These are phyloP conservation scores for Hypoxylon cercidicola DNA, from an alignment of 495 filamentous ascomycete species.

Conservation along the genomic window DNA sequence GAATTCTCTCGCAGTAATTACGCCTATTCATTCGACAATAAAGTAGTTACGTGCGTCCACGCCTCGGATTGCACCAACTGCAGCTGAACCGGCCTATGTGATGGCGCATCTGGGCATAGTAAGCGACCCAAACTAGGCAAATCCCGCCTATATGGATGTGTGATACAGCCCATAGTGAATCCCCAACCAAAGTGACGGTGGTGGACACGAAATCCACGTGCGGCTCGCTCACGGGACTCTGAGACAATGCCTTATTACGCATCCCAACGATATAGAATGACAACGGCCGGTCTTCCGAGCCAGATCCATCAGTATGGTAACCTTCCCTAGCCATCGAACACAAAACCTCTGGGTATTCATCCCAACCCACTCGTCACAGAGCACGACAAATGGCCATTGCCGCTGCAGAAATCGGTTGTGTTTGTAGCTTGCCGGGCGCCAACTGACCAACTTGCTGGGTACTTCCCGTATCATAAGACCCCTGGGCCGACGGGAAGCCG, in stretches of 20 bases:
- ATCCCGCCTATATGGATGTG: not conserved
- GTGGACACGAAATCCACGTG: conserved; percentile 48
- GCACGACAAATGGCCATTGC: conserved; percentile 22
- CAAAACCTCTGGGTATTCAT: not conserved
- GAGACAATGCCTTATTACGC: conserved; percentile 44
- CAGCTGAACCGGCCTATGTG: conserved; percentile 20
- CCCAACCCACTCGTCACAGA: conserved; percentile 1
- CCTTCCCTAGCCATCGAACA: conserved; percentile 19
- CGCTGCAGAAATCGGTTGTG: conserved; percentile 36
- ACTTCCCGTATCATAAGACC: conserved; percentile 36
- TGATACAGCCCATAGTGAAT: conserved; percentile 15
- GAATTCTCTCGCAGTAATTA: conserved; percentile 16
- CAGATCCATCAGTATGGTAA: conserved; percentile 30
- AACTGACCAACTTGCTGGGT: conserved; percentile 27
- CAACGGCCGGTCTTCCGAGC: conserved; percentile 19
- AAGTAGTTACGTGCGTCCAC: conserved; percentile 12
- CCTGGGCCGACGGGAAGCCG: conserved; percentile 31
- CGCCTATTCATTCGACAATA: conserved; percentile 12
- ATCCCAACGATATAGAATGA: conserved; percentile 28
- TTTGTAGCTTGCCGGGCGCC: conserved; percentile 33
- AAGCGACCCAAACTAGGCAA: conserved; percentile 5
- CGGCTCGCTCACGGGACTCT: conserved; percentile 39
- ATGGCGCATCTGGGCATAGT: conserved; percentile 18
- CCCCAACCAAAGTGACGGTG: conserved; percentile 28
- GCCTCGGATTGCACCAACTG: conserved; percentile 20